Base-by-base conservation (phyloP, 1,139 yeast species). In the Lipomyces yarrowii region DNA sequence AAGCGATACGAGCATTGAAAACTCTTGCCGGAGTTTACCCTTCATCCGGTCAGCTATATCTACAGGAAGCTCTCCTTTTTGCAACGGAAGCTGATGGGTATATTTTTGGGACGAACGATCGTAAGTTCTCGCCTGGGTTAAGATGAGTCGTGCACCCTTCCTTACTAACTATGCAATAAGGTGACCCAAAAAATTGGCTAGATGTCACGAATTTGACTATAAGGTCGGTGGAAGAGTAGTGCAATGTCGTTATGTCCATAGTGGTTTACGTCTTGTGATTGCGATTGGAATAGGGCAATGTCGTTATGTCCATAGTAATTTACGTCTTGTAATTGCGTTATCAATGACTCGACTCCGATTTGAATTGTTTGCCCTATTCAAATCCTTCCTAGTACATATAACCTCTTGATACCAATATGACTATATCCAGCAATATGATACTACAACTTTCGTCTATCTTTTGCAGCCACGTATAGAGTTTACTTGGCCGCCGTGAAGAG, bases 1-100 rank as follows among this genome's bases (percentile, higher is more conserved):
- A n/a, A 64, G 67, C 63, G 8, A 61, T 61, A 39, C 64, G 67
- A 13, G 65, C 65, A 6, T 26, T 64, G 26, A 65, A 65, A 39
- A 56, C 67, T 4, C 60, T 65, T 26, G 56, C 59, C 54, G 60
- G 58, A 15, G 32, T 52, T 11, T 60, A 54, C 32, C 54, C 42
- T 21, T 52, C 55, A 3, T 56, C 58, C 32, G 42, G 52, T 33
- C 46, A 52, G 8, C 21, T 65, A 21, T 65, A 64, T 37, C 39
- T 65, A 11, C 35, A 18, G 11, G 62, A 64, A 39, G 68, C 64
- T 8, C 56, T 57, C 4, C 59, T 60, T 35, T 60, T 65, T 54
- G 64, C 68, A 1, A 51, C 33, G 10, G 67, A 65, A 30, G 48
- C 33, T 7, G 52, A 39, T 46, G 60, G 30, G n/a, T 60, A 21